phyloP scores from a whole-genome alignment of 345 rosid species.

The Populus euphratica region DNA sequence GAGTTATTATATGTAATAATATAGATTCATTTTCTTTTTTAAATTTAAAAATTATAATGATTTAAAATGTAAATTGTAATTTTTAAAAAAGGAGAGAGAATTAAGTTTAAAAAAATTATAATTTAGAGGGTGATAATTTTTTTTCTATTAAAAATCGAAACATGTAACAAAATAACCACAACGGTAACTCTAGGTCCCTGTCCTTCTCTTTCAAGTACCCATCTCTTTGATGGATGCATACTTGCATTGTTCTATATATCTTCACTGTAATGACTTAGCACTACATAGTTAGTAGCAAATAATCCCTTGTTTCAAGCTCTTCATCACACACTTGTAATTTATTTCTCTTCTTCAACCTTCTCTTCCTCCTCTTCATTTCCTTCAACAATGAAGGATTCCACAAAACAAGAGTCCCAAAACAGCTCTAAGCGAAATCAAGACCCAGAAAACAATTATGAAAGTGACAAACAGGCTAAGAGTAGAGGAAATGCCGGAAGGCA shows the following conservation, averaged over 20 bases:
- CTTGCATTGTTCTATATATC: background rate
- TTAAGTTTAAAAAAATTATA: no score
- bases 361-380: constrained; percentile 15
- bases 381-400: background rate
- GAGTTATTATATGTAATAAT: no score
- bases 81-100: no score
- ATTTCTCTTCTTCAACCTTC: background rate
- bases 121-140: no score
- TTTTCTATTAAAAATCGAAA: no score
- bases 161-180: background rate
- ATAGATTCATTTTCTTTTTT: no score
- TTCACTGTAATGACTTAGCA: background rate
- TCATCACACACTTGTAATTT: background rate
- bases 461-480: constrained; percentile 14
- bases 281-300: background rate
- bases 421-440: constrained; percentile 7
- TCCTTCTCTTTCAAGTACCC: background rate
- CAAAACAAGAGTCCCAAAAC: constrained; percentile 2
- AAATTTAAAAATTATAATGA: no score
- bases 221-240: background rate
- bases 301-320: constrained; percentile 1
- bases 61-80: no score
- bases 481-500: constrained; percentile 27
- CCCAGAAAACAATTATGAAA: background rate
- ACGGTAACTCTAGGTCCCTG: background rate